Conservation (phyloP, 2,329 filamentous ascomycete species). For the Aspergillus sp. region DNA sequence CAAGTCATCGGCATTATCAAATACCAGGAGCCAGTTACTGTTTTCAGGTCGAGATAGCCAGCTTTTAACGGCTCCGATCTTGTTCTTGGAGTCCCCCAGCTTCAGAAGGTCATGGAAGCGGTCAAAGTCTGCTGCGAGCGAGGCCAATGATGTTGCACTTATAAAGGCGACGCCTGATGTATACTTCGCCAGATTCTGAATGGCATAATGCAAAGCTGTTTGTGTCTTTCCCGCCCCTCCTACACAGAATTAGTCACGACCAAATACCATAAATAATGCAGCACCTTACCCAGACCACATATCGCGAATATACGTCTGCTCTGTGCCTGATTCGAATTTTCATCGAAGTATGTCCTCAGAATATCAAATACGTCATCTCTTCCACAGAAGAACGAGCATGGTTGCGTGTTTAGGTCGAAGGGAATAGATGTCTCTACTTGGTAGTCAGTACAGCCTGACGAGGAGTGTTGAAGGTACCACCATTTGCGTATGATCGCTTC, state of each 20-base stretch:
- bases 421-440: conserved; percentile 4
- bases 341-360: conserved; percentile 6
- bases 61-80: not conserved
- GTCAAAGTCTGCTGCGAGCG: conserved; percentile 7
- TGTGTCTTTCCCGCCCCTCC: conserved; percentile 10
- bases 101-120: conserved; percentile 7
- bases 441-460: not conserved
- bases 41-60: conserved; percentile 9
- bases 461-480: not conserved
- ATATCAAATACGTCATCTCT: conserved; percentile 7
- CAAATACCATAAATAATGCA: not conserved
- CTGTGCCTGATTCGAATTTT: not conserved
- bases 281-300: conserved; percentile 5
- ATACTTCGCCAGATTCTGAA: conserved; percentile 3
- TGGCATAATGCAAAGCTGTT: conserved; percentile 5
- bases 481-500: not conserved
- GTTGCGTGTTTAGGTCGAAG: conserved; percentile 3
- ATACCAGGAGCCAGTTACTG: conserved; percentile 5
- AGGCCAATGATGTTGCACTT: not conserved
- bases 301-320: conserved; percentile 5
- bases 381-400: conserved; percentile 6
- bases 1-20: conserved; percentile 6
- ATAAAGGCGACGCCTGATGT: conserved; percentile 4
- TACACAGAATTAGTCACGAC: conserved; percentile 4
- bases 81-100: conserved; percentile 4